Conservation (phyloP, 2,329 filamentous ascomycete species). For the Phaeosphaeriaceae sp. region DNA sequence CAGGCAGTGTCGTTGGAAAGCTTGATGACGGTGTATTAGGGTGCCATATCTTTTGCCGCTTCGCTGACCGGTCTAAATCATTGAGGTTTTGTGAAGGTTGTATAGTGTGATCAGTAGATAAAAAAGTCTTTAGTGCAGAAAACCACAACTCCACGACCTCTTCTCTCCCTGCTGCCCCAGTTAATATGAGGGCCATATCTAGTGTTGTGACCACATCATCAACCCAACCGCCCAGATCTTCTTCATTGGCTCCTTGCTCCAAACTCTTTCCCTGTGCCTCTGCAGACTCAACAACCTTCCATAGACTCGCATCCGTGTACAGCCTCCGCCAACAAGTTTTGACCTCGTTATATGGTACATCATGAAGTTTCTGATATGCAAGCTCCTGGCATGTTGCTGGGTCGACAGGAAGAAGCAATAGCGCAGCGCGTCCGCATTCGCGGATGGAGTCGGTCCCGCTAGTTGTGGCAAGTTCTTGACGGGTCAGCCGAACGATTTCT, state of each 20-base stretch:
- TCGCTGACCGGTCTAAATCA: slow-evolving; percentile 18
- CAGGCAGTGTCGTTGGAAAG: slow-evolving; percentile 24
- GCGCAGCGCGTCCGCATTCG: slow-evolving; percentile 50
- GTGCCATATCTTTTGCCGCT: slow-evolving; percentile 19
- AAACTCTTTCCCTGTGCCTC: slow-evolving; percentile 15
- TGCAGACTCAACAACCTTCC: slow-evolving; percentile 59
- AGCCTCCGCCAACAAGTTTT: slow-evolving; percentile 72
- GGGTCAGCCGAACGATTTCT: slow-evolving; percentile 35
- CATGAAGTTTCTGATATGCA: slow-evolving; percentile 71
- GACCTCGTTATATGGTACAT: slow-evolving; percentile 71
- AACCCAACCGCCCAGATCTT: slow-evolving; percentile 53
- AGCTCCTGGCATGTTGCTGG: slow-evolving; percentile 63
- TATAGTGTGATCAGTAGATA: slow-evolving; percentile 1
- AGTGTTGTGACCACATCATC: slow-evolving; percentile 68
- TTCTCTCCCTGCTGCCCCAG: slow-evolving; percentile 52
- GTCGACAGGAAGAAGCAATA: slow-evolving; percentile 44
- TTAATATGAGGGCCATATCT: slow-evolving; percentile 78
- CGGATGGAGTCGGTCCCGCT: slow-evolving; percentile 39
- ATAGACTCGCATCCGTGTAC: slow-evolving; percentile 73
- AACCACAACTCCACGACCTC: slow-evolving; percentile 57
- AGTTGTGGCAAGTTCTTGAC: slow-evolving; percentile 26
- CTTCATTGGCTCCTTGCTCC: slow-evolving; percentile 19
- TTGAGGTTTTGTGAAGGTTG: neutral
- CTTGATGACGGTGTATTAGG: slow-evolving; percentile 7
- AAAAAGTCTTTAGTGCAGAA: slow-evolving; percentile 50